phyloP scores from a whole-genome alignment of 768 basidiomycete species.

The Kwoniella newhampshirensis region DNA sequence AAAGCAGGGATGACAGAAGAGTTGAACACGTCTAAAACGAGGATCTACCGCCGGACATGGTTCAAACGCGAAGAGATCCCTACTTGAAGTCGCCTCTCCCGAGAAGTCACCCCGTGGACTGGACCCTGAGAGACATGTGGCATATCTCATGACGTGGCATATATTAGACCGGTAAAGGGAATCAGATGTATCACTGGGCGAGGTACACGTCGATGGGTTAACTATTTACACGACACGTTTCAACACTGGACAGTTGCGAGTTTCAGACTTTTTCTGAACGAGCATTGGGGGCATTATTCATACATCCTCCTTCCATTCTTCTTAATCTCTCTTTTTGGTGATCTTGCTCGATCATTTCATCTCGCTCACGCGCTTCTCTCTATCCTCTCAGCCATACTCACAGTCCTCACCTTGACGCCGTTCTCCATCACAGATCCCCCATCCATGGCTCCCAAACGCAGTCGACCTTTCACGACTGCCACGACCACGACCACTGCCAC shows the following conservation, averaged over 20 bases:
- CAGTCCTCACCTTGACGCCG: too few relatives aligned
- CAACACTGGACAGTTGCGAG: not conserved
- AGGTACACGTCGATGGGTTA: constrained; percentile 3
- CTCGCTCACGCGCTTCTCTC: not conserved
- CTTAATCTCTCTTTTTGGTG: not conserved
- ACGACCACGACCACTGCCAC: constrained; percentile 2
- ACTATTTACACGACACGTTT: not conserved
- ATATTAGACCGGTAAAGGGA: not conserved
- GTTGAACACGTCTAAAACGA: not conserved
- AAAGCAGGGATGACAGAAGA: not conserved
- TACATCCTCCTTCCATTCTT: not conserved
- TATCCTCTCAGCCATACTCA: too few relatives aligned
- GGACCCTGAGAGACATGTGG: not conserved
- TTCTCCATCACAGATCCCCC: not conserved
- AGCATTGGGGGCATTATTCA: not conserved
- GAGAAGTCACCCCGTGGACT: too few relatives aligned
- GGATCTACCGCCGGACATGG: constrained; percentile 1
- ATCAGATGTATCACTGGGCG: not conserved
- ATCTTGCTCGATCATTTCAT: not conserved
- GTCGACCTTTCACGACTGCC: constrained; percentile 4
- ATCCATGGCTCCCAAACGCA: constrained; percentile 17
- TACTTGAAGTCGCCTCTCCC: too few relatives aligned
- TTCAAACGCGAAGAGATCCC: too few relatives aligned
- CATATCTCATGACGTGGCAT: not conserved
- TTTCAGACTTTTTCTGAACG: not conserved